Conservation (phyloP, 768 basidiomycete genomes). For the Rhodocollybia butyracea region DNA sequence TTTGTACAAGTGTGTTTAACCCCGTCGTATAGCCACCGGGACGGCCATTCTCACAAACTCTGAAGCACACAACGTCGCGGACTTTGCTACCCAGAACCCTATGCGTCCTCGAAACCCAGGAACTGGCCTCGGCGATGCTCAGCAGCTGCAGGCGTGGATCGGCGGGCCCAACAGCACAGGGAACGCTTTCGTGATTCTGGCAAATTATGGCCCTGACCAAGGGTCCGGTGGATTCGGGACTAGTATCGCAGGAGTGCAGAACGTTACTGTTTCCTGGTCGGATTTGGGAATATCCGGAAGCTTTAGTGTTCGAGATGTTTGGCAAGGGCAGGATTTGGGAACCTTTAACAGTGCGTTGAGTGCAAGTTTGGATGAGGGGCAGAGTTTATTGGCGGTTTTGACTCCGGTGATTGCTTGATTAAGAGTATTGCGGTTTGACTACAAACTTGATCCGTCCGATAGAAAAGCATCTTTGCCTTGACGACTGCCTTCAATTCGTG, state of each 20-base stretch:
- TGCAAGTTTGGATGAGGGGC: slow-evolving; percentile 7
- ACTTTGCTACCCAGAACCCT: slow-evolving; percentile 4
- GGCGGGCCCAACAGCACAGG: slow-evolving; percentile 4
- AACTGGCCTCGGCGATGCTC: not conserved
- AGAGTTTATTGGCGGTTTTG: slow-evolving; percentile 4
- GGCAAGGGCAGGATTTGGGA: slow-evolving; percentile 5
- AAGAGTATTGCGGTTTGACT: not conserved
- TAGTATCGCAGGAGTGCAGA: slow-evolving; percentile 1
- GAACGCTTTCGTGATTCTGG: slow-evolving; percentile 5
- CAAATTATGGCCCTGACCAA: slow-evolving; percentile 10
- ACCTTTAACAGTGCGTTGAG: not conserved
- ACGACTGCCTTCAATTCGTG: too few species aligned
- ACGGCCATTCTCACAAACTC: slow-evolving; percentile 5
- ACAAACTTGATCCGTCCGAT: too few species aligned
- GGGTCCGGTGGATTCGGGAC: slow-evolving; percentile 7
- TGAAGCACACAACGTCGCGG: not conserved
- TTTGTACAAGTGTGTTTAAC: not conserved
- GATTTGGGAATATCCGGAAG: slow-evolving; percentile 6
- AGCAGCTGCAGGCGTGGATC: slow-evolving; percentile 11
- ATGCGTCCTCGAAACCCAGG: slow-evolving; percentile 8
- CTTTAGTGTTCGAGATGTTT: slow-evolving; percentile 2
- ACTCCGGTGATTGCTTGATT: not conserved
- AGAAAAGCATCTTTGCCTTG: too few species aligned
- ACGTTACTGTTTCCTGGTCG: not conserved
- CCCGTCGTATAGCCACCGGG: not conserved